A percentile compares a stretch with the other conserved stretches of the same genome.
Conservation (phyloP, 1,284 basidiomycete genomes). For the Leccinum colubrinum region DNA sequence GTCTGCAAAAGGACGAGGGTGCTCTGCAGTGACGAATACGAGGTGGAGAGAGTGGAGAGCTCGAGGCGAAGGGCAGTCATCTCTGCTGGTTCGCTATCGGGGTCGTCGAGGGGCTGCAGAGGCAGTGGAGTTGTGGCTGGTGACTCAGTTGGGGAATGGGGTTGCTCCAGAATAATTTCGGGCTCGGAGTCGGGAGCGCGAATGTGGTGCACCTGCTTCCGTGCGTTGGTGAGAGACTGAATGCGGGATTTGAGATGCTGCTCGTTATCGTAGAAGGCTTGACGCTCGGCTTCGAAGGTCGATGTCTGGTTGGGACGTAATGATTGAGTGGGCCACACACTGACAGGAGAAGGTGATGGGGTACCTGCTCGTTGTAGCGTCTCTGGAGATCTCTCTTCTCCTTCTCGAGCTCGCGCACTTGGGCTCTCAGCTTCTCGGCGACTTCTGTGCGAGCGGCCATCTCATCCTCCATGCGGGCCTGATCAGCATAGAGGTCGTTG, state of each 20-base stretch:
- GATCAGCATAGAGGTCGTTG: slow-evolving; percentile 75
- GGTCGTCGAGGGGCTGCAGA: slow-evolving; percentile 52
- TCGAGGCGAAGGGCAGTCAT: slow-evolving; percentile 79
- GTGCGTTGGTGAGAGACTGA: slow-evolving; percentile 67
- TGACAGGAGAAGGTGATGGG: slow-evolving; percentile 14
- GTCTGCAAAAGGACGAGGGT: slow-evolving; percentile 73
- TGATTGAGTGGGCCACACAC: slow-evolving; percentile 14
- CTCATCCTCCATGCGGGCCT: slow-evolving; percentile 73
- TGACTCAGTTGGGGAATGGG: slow-evolving; percentile 33
- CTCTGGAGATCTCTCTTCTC: slow-evolving; percentile 77
- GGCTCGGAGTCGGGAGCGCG: slow-evolving; percentile 24
- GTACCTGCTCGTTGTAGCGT: slow-evolving; percentile 80
- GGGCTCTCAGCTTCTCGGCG: slow-evolving; percentile 69
- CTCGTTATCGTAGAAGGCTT: slow-evolving; percentile 84
- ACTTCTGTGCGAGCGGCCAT: slow-evolving; percentile 76
- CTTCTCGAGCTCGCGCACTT: slow-evolving; percentile 78
- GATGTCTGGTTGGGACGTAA: slow-evolving; percentile 47
- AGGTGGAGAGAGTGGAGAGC: slow-evolving; percentile 77
- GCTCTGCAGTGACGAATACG: slow-evolving; percentile 74
- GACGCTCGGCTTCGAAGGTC: slow-evolving; percentile 81
- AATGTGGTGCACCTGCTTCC: slow-evolving; percentile 50
- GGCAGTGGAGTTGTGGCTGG: slow-evolving; percentile 20
- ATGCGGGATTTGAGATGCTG: slow-evolving; percentile 86
- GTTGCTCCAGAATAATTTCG: slow-evolving; percentile 23
- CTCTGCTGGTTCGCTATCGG: slow-evolving; percentile 74